Conservation (phyloP, 2,329 filamentous ascomycete genomes). For the Diaporthe longicolla region DNA sequence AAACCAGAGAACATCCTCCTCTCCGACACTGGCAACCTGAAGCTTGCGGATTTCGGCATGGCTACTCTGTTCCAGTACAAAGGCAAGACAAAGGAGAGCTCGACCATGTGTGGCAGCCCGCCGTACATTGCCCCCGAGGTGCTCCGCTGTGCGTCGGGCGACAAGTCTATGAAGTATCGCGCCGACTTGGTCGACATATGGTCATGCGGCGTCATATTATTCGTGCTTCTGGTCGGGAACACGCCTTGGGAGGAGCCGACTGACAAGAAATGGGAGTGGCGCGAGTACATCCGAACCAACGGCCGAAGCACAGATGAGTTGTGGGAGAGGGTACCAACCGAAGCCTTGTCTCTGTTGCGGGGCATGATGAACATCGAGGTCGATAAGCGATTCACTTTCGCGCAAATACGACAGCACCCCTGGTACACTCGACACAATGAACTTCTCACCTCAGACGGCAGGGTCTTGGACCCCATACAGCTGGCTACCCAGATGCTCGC, state of each 20-base stretch:
- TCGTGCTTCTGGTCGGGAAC: constrained; percentile 94
- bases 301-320: constrained; percentile 88
- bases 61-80: constrained; percentile 94
- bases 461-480: constrained; percentile 81
- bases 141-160: constrained; percentile 64
- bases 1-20: constrained; percentile 97
- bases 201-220: constrained; percentile 98
- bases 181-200: constrained; percentile 92
- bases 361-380: constrained; percentile 93
- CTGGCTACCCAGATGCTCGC: constrained; percentile 97
- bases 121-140: constrained; percentile 99
- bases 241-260: constrained; percentile 98
- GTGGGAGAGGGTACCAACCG: constrained; percentile 83
- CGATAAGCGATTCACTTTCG: constrained; percentile 82
- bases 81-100: constrained; percentile 83
- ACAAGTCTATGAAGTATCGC: constrained; percentile 73
- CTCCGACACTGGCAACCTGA: constrained; percentile 86
- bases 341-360: constrained; percentile 84
- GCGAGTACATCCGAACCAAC: constrained; percentile 84
- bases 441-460: constrained; percentile 81
- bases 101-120: constrained; percentile 93
- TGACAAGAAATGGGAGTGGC: constrained; percentile 87
- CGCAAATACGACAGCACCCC: constrained; percentile 89
- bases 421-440: constrained; percentile 92
- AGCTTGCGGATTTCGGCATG: constrained; percentile 96